Evolutionary conservation across 2,329 filamentous ascomycete genomes (phyloP).

Genomic region (Bimuria novae-zelandiae): DNA sequence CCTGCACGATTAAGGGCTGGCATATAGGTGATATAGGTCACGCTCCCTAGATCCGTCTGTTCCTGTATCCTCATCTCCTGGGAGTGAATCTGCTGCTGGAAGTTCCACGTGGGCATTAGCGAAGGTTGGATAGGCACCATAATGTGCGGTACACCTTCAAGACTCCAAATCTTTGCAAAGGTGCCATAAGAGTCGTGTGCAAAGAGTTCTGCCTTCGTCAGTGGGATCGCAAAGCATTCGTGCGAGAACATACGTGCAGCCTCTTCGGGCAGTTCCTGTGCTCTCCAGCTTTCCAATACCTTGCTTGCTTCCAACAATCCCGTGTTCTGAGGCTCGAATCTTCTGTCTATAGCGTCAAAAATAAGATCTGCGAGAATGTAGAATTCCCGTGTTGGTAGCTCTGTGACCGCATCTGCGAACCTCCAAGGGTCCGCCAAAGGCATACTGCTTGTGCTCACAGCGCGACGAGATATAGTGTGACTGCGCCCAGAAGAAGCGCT

Average conservation of each 20-base stretch:
- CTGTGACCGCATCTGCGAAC: conserved; percentile 37
- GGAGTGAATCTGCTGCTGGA: conserved; percentile 29
- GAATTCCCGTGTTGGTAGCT: conserved; percentile 42
- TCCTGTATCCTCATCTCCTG: conserved; percentile 27
- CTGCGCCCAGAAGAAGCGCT: conserved; percentile 22
- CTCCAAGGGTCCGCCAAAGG: conserved; percentile 42
- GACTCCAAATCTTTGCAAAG: conserved; percentile 38
- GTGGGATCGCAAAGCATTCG: background rate
- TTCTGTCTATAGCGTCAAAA: conserved; percentile 40
- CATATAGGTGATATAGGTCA: conserved; percentile 32
- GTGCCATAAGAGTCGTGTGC: conserved; percentile 34
- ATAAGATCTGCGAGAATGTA: conserved; percentile 42
- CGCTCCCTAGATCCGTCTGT: conserved; percentile 13
- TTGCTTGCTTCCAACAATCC: conserved; percentile 42
- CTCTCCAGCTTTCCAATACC: conserved; percentile 37
- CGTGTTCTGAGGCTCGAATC: conserved; percentile 41
- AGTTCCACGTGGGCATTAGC: conserved; percentile 37
- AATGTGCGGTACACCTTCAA: conserved; percentile 40
- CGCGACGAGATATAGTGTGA: conserved; percentile 35
- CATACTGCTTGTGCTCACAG: conserved; percentile 32
- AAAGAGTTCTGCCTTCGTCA: conserved; percentile 29
- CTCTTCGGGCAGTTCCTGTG: conserved; percentile 30
- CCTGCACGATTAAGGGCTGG: conserved; percentile 42
- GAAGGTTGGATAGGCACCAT: conserved; percentile 37
- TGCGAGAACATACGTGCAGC: conserved; percentile 29